Percentiles rank a stretch among this genome's conserved stretches.
These are phyloP conservation scores for Blakeslea trispora DNA, from an alignment of 371 early-diverging fungal genomes.

Conservation along the genomic window DNA sequence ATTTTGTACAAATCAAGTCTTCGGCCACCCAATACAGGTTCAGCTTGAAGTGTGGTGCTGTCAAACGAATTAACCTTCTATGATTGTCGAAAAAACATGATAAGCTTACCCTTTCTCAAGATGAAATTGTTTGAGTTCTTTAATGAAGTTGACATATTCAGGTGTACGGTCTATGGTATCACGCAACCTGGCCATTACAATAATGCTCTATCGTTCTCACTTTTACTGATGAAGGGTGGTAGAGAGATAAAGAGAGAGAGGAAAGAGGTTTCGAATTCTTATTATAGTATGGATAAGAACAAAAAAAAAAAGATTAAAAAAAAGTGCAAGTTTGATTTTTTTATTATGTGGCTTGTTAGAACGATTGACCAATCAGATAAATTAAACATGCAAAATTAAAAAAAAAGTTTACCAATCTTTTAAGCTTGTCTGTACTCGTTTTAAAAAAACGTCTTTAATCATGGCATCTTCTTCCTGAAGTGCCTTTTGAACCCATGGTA, in stretches of 20 bases:
- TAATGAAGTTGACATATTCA: slow-evolving; percentile 72
- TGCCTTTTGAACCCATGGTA: slow-evolving; percentile 68
- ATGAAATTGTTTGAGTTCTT: slow-evolving; percentile 68
- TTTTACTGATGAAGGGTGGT: slow-evolving; percentile 2
- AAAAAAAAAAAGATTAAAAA: too few species aligned
- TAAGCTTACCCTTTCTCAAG: slow-evolving; percentile 55
- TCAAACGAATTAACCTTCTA: not conserved
- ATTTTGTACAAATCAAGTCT: slow-evolving; percentile 70
- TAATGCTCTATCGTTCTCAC: slow-evolving; percentile 6
- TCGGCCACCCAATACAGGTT: slow-evolving; percentile 77
- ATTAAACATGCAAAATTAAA: slow-evolving; percentile 1
- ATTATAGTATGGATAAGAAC: not conserved
- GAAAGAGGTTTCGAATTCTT: not conserved
- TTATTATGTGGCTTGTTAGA: not conserved
- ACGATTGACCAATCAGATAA: not conserved
- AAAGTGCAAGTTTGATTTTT: not conserved
- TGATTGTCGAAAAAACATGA: not conserved
- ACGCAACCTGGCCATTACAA: slow-evolving; percentile 26
- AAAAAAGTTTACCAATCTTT: slow-evolving; percentile 18
- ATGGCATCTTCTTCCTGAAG: slow-evolving; percentile 10
- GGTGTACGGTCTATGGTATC: slow-evolving; percentile 71
- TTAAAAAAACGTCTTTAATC: slow-evolving; percentile 13
- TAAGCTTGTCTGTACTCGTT: slow-evolving; percentile 17
- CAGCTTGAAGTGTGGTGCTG: slow-evolving; percentile 34
- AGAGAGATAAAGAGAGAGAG: not conserved